Evolutionary conservation across 148 eudicot genomes (phyloP), one percentile per base, ranked within the genome.

Genomic region (Linanthus parryae): DNA sequence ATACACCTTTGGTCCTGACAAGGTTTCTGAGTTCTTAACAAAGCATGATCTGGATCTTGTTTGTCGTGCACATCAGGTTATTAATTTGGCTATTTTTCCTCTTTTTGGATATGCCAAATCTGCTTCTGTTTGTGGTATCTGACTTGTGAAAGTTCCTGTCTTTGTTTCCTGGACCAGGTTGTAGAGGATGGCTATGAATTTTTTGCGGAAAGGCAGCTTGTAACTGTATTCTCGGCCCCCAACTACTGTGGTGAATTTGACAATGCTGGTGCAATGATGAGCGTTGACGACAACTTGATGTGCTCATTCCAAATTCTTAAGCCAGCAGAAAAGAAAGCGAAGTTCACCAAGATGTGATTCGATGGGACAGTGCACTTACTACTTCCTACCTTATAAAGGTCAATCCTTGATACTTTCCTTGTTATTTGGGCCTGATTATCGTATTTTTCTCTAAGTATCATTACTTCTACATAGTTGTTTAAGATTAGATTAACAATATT

Each of bases 211-310:
- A 75, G 83, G 55, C 83, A 74, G 69, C 88, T 81, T 66, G 88
- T 81, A 41, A 81, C 88, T 1, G 60, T 81, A 37, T 81, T 81
- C 45, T 81, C 83, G 55, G 88, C 88, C 55, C 88, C 88, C 8
- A 81, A 81, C 39, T 81, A 81, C 46, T 81, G 88, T 37, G 83
- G 88, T 36, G 88, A 81, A 64, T 81, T 81, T 61, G 83, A 81
- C 59, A 78, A 81, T 72, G 83, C 88, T 52, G 88, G 88, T 57
- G 83, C 88, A 38, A 77, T 77, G 83, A 81, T 81, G 88, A 81
- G 88, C 46, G 83, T 81, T 37, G 88, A 81, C 57, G 88, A 81
- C 61, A 81, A 81, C 62, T 72, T 81, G 44, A 81, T 81, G 83
- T 81, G 88, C 63, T 81, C 88, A 5, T 81, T 81, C 68, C 88